These are phyloP conservation scores for Aspergillus hortae DNA, from an alignment of 2,329 filamentous ascomycete genomes.

Conservation along the genomic window DNA sequence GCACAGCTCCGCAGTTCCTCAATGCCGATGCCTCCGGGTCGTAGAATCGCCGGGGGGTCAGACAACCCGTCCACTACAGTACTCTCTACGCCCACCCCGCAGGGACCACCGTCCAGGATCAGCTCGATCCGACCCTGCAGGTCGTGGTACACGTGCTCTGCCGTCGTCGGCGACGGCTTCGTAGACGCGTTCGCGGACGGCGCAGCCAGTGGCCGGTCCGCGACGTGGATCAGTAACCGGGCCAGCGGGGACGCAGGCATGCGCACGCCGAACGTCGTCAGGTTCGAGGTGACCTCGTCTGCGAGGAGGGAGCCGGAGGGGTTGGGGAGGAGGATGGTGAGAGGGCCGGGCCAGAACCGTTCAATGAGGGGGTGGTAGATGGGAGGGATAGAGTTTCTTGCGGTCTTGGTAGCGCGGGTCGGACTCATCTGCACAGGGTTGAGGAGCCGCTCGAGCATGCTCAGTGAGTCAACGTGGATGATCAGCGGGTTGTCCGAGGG, in stretches of 20 bases:
- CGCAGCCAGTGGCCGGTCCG: slow-evolving; percentile 76
- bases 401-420: slow-evolving; percentile 27
- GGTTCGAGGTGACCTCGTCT: slow-evolving; percentile 84
- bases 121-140: slow-evolving; percentile 76
- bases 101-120: slow-evolving; percentile 85
- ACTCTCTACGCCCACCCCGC: slow-evolving; percentile 87
- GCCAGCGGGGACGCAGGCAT: slow-evolving; percentile 87
- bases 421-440: slow-evolving; percentile 29
- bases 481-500: slow-evolving; percentile 96
- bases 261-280: slow-evolving; percentile 80
- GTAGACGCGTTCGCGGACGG: slow-evolving; percentile 95
- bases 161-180: slow-evolving; percentile 84
- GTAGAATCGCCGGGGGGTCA: slow-evolving; percentile 72
- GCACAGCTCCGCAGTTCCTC: slow-evolving; percentile 69
- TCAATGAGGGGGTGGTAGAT: slow-evolving; percentile 77
- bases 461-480: slow-evolving; percentile 78
- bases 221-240: slow-evolving; percentile 75
- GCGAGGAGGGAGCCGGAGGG: slow-evolving; percentile 68
- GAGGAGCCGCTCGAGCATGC: slow-evolving; percentile 68
- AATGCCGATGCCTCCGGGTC: slow-evolving; percentile 83
- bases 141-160: slow-evolving; percentile 84
- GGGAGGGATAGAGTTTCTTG: slow-evolving; percentile 53
- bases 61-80: slow-evolving; percentile 92
- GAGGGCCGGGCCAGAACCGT: slow-evolving; percentile 88
- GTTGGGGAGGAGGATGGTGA: slow-evolving; percentile 85